These are phyloP conservation scores for Rhodotorula glutinis DNA, from an alignment of 1,284 basidiomycete species.

Conservation along the genomic window DNA sequence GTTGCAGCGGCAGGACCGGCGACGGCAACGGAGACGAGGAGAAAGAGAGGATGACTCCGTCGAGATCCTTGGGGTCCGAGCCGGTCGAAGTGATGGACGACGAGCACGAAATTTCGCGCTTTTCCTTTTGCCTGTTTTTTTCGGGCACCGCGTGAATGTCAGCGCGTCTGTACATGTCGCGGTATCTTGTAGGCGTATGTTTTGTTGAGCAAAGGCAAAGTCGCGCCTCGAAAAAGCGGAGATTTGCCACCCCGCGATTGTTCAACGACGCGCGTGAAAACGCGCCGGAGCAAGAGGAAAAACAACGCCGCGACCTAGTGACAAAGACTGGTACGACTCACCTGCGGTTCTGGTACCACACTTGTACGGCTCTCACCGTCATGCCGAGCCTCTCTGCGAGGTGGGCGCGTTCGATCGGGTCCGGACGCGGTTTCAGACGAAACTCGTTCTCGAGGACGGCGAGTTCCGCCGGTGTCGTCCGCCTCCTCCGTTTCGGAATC, in stretches of 20 bases:
- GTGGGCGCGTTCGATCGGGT: constrained; percentile 28
- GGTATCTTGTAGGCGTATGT: too few species aligned
- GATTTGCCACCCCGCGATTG: constrained; percentile 4
- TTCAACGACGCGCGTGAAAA: constrained; percentile 4
- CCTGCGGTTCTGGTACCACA: constrained; percentile 43
- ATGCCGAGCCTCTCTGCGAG: constrained; percentile 38
- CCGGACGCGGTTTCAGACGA: constrained; percentile 31
- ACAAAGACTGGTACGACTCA: constrained; percentile 2
- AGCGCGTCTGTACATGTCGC: too few species aligned
- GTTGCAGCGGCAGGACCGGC: constrained; percentile 2
- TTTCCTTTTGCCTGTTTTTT: constrained; percentile 37
- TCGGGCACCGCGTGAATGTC: not conserved
- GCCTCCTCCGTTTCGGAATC: constrained; percentile 37
- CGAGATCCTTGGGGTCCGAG: constrained; percentile 31
- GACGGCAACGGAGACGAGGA: constrained; percentile 29
- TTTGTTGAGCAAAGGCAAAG: too few species aligned
- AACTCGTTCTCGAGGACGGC: constrained; percentile 43
- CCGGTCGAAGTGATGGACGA: constrained; percentile 28
- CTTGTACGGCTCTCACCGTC: constrained; percentile 38
- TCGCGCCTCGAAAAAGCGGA: constrained; percentile 8
- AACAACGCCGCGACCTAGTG: not conserved
- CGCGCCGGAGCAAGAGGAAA: not conserved
- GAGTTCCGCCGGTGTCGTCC: constrained; percentile 43
- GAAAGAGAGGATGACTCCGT: constrained; percentile 28
- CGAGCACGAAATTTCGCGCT: constrained; percentile 27